Percentiles rank a stretch among this genome's conserved stretches.
Conservation (phyloP, 176 grass and related monocot species). For the Zoysia pacifica region DNA sequence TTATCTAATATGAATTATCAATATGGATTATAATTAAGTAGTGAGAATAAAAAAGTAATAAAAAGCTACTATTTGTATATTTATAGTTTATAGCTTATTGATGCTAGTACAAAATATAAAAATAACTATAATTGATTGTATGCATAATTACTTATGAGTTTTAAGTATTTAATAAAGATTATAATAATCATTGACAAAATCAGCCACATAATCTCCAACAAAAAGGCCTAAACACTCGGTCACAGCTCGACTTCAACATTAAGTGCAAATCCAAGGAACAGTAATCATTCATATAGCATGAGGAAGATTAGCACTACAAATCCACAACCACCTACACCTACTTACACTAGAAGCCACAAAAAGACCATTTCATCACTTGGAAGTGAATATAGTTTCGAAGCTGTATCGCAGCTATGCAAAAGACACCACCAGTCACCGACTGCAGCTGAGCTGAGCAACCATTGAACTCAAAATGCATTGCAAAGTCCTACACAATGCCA, state of each 20-base stretch:
- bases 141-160: too few relatives aligned
- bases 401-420: not conserved
- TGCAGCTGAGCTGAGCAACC: not conserved
- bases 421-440: not conserved
- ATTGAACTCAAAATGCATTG: not conserved
- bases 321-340: not conserved
- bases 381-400: not conserved
- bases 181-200: too few relatives aligned
- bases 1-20: too few relatives aligned
- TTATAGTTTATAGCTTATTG: too few relatives aligned
- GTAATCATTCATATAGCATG: not conserved
- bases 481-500: not conserved
- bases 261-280: not conserved
- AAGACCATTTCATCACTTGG: not conserved
- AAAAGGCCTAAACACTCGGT: too few relatives aligned
- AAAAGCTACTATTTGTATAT: too few relatives aligned
- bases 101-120: too few relatives aligned
- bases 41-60: too few relatives aligned
- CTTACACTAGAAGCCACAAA: not conserved
- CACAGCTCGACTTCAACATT: not conserved
- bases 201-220: too few relatives aligned
- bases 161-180: too few relatives aligned
- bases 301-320: not conserved
- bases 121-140: too few relatives aligned
- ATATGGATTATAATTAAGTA: too few relatives aligned